Base-by-base conservation (phyloP, 2,329 filamentous ascomycete species). In the Penicillium digitatum region DNA sequence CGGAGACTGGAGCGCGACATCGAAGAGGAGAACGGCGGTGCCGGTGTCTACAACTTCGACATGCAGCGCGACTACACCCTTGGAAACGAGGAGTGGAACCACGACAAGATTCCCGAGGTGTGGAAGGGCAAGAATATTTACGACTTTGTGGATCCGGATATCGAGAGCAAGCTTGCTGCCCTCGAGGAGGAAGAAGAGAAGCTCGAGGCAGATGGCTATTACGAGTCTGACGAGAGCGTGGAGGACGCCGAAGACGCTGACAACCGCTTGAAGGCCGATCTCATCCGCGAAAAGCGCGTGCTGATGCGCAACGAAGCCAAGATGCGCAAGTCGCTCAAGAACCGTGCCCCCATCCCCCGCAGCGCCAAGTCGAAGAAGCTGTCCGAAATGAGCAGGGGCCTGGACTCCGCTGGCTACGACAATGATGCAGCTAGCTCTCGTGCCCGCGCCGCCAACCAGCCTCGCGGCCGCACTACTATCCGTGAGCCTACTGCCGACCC, bases 281-380 rank as follows among this genome's bases (percentile, higher is more conserved):
- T 95, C 58, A 99, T 99, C 75, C 88, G 93, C 60, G 92, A 96
- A 81, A 96, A 97, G 85, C 87, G 90, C 66, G 83, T 87, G 60
- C 81, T 96, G 59, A 94, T 97, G 77, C 86, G 89, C 71, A 97
- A 97, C 76, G 94, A 95, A 68, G 89, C 90, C 60, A 89, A 89
- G 78, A 91, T 95, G 87, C 89, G 90, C 78, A 97, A 96, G 81
- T 88, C 87, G 39, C 85, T 99, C 73, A 97, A 99, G 87, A 99
- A 99, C 81, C 86, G 91, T 65, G 93, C 94, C 59, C 83, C 93
- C 65, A 95, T 99, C 62, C 95, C 94, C 24, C 87, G 94, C 69
- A 88, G 87, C 65, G 83, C 85, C 64, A 85, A 87, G 72, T 84
- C 90, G 73, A 90, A 92, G 79, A 87, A 89, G 59, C 81, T 96